Evolutionary conservation across 1,139 yeast genomes (phyloP).

Genomic region (Pichia sp.): DNA sequence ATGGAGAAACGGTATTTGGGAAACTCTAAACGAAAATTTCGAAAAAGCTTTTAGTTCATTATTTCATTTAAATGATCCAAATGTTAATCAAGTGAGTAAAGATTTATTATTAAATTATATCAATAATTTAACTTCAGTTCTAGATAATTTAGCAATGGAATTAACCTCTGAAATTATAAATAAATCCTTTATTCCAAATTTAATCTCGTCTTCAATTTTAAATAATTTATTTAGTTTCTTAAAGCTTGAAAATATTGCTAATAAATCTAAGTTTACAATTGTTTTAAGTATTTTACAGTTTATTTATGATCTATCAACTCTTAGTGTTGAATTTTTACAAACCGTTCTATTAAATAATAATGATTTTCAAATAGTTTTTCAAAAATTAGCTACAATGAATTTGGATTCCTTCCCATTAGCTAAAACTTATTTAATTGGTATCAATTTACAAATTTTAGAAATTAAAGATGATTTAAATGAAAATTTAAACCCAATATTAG

Average conservation of each 20-base stretch:
- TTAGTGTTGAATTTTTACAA: slow-evolving; percentile 53
- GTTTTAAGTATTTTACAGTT: slow-evolving; percentile 50
- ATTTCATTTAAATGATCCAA: slow-evolving; percentile 34
- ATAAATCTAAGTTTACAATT: slow-evolving; percentile 31
- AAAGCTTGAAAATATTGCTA: background rate
- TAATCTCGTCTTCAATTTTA: slow-evolving; percentile 34
- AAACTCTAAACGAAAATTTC: slow-evolving; percentile 43
- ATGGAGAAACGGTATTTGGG: slow-evolving; percentile 78
- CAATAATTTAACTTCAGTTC: slow-evolving; percentile 67
- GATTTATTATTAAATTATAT: slow-evolving; percentile 47
- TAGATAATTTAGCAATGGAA: slow-evolving; percentile 56
- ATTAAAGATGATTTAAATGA: slow-evolving; percentile 29
- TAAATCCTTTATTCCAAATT: slow-evolving; percentile 41
- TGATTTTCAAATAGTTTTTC: slow-evolving; percentile 15
- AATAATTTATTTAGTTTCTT: slow-evolving; percentile 32
- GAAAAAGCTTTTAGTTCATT: slow-evolving; percentile 49
- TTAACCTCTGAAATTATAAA: slow-evolving; percentile 55
- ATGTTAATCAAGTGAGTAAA: slow-evolving; percentile 36
- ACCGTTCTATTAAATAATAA: slow-evolving; percentile 22
- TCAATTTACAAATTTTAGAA: slow-evolving; percentile 55
- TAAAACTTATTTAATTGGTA: slow-evolving; percentile 51
- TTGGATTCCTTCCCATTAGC: slow-evolving; percentile 31
- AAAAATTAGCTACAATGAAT: background rate
- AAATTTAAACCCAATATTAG: slow-evolving; percentile 11
- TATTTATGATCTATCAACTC: slow-evolving; percentile 60